Evolutionary conservation across 2,329 filamentous ascomycete genomes (phyloP).

Genomic region (Juglanconis oblonga): DNA sequence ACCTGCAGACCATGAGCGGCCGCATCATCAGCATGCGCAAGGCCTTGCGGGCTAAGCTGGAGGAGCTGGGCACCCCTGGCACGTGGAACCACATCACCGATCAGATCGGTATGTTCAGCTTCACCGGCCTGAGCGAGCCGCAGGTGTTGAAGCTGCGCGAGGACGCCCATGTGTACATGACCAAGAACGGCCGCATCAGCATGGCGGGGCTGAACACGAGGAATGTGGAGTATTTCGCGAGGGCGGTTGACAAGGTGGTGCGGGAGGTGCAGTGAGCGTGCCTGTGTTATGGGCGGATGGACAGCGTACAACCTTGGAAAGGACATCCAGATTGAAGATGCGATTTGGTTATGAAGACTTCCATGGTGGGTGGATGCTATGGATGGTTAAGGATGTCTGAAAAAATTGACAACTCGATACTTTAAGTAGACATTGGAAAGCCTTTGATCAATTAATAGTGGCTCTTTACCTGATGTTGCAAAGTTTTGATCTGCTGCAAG

Average conservation of each 20-base stretch:
- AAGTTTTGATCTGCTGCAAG: no score
- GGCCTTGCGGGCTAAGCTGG: slow-evolving; percentile 73
- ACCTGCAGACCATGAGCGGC: slow-evolving; percentile 90
- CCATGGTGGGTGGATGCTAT: no score
- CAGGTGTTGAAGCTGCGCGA: slow-evolving; percentile 70
- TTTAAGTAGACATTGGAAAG: no score
- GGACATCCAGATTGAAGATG: no score
- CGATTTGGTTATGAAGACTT: no score
- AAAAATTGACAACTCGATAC: no score
- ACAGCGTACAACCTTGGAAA: no score
- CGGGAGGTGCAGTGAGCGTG: slow-evolving; percentile 38
- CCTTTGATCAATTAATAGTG: no score
- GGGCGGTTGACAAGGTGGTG: slow-evolving; percentile 83
- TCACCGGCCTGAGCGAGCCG: slow-evolving; percentile 73
- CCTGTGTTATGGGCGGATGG: no score
- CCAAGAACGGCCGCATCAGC: slow-evolving; percentile 96
- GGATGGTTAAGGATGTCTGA: no score
- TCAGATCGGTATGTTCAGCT: slow-evolving; percentile 99
- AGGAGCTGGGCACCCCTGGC: slow-evolving; percentile 81
- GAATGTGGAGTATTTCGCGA: slow-evolving; percentile 91
- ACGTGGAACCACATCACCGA: slow-evolving; percentile 97
- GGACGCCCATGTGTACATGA: slow-evolving; percentile 81
- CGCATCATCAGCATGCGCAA: slow-evolving; percentile 91
- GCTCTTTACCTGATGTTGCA: no score
- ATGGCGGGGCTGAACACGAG: slow-evolving; percentile 96